Conservation (phyloP, 495 filamentous ascomycete genomes). For the Daldinia loculata region DNA sequence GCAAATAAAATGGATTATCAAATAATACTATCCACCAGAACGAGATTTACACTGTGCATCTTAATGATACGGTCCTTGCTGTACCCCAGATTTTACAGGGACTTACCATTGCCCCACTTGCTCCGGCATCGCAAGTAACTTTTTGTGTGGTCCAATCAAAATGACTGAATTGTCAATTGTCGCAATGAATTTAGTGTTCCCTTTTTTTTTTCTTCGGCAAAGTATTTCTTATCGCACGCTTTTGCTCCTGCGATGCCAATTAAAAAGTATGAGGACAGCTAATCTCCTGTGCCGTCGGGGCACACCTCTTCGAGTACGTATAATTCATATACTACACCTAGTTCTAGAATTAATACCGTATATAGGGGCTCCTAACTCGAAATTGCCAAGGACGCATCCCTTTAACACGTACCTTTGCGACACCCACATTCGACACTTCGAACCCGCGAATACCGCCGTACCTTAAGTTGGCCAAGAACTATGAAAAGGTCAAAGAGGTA, state of each 20-base stretch:
- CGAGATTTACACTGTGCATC: background rate
- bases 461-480: conserved; percentile 56
- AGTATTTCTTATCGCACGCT: conserved; percentile 11
- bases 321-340: background rate
- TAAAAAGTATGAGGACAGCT: conserved; percentile 43
- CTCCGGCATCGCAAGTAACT: conserved; percentile 38
- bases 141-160: conserved; percentile 30
- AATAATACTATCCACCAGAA: background rate
- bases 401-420: conserved; percentile 43
- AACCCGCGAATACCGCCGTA: conserved; percentile 55
- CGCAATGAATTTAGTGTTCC: conserved; percentile 5
- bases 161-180: conserved; percentile 31
- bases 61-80: conserved; percentile 1
- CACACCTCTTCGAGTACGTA: conserved; percentile 42
- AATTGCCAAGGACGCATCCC: conserved; percentile 36
- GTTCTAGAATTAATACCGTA: background rate
- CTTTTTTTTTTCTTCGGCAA: conserved; percentile 19
- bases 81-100: conserved; percentile 32
- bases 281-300: conserved; percentile 42
- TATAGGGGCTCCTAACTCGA: conserved; percentile 37
- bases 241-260: conserved; percentile 37
- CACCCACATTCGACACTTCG: conserved; percentile 42
- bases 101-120: conserved; percentile 9
- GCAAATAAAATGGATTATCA: no score
- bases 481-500: conserved; percentile 71